These are phyloP conservation scores for Ormosia emarginata DNA, from an alignment of 306 rosid species.

Conservation along the genomic window DNA sequence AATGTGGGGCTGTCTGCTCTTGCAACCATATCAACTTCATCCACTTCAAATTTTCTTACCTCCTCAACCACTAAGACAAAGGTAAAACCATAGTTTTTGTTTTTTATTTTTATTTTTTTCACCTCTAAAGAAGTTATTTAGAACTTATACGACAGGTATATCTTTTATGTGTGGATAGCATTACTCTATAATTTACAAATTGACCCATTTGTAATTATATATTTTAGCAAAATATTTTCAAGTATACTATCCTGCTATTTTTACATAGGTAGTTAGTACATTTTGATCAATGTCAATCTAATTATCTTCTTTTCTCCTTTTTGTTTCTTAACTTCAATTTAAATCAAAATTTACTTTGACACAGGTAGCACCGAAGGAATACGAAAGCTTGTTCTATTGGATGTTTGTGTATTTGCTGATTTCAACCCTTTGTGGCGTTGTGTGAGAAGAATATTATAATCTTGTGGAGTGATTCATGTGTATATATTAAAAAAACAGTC, in stretches of 20 bases:
- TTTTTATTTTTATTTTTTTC: neutral
- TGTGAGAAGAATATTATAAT: conserved; percentile 51
- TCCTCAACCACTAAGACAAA: conserved; percentile 67
- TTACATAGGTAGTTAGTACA: neutral
- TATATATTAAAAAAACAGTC: conserved; percentile 25
- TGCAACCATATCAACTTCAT: conserved; percentile 42
- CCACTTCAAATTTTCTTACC: conserved; percentile 64
- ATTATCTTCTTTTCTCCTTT: conserved; percentile 21
- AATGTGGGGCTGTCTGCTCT: conserved; percentile 62
- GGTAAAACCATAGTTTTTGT: conserved; percentile 43
- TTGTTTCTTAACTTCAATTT: neutral
- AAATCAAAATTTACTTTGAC: conserved; percentile 43
- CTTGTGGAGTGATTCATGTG: conserved; percentile 34
- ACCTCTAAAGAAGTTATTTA: neutral
- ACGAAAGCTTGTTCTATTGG: conserved; percentile 49
- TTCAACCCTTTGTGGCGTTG: conserved; percentile 46
- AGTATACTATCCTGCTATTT: neutral
- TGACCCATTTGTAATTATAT: neutral
- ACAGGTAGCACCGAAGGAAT: conserved; percentile 54
- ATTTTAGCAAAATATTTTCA: conserved; percentile 2
- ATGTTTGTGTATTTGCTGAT: conserved; percentile 56
- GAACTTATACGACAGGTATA: neutral
- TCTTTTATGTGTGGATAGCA: too few relatives aligned
- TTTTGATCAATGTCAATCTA: conserved; percentile 14
- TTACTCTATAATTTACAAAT: neutral